Conservation (phyloP, 2,329 filamentous ascomycete genomes). For the Phialemoniopsis sp. region DNA sequence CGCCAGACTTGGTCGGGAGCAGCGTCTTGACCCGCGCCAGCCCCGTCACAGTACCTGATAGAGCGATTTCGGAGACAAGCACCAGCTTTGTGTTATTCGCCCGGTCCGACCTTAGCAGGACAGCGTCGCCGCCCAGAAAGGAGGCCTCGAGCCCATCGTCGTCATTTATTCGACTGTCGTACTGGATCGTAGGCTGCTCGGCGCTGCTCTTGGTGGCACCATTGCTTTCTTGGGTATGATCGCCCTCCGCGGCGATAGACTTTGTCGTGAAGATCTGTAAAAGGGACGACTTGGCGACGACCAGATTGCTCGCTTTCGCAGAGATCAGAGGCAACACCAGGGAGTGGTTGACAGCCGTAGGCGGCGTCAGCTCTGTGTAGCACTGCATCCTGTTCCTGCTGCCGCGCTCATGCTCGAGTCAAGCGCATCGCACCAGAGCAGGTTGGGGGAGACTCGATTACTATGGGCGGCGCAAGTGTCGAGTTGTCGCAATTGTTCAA, state of each 20-base stretch:
- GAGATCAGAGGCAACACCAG: slow-evolving; percentile 74
- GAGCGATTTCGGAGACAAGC: slow-evolving; percentile 76
- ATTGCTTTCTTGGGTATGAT: slow-evolving; percentile 33
- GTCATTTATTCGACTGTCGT: slow-evolving; percentile 51
- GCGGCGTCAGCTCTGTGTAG: slow-evolving; percentile 92
- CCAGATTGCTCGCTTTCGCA: slow-evolving; percentile 72
- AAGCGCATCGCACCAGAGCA: no score
- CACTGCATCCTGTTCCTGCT: slow-evolving; percentile 69
- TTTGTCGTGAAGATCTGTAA: slow-evolving; percentile 85
- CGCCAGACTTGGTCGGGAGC: slow-evolving; percentile 66
- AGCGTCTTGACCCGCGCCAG: slow-evolving; percentile 70
- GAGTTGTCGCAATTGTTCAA: no score
- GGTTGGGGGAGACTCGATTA: no score
- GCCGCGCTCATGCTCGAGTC: slow-evolving; percentile 7
- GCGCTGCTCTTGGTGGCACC: slow-evolving; percentile 6
- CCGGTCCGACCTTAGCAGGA: slow-evolving; percentile 58
- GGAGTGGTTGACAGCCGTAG: slow-evolving; percentile 89
- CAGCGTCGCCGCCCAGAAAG: slow-evolving; percentile 59
- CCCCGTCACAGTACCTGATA: slow-evolving; percentile 81
- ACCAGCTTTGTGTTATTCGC: slow-evolving; percentile 72
- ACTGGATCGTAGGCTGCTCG: slow-evolving; percentile 36
- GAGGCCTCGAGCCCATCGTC: slow-evolving; percentile 63
- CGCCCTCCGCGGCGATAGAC: slow-evolving; percentile 60
- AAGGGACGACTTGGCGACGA: slow-evolving; percentile 88
- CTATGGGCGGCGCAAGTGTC: no score